Evolutionary conservation across 345 rosid species (phyloP).

Genomic region (Bruguiera parviflora): DNA sequence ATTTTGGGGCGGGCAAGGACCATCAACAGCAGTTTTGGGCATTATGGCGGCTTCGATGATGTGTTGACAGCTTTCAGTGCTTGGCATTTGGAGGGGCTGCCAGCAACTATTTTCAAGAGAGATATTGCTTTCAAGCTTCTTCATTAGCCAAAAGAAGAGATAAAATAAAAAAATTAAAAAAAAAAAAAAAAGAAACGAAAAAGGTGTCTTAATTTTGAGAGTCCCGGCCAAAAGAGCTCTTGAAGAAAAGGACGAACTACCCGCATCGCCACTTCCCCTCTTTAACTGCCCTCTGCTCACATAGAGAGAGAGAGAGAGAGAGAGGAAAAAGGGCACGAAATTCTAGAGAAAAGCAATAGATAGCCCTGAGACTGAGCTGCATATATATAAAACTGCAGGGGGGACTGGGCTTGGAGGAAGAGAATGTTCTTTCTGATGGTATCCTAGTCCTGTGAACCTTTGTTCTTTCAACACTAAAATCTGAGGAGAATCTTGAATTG

Average conservation of each 20-base stretch:
- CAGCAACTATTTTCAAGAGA: conserved; percentile 12
- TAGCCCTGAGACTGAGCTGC: background rate
- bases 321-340: background rate
- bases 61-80: conserved; percentile 34
- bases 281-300: conserved; percentile 25
- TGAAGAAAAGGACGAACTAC: conserved; percentile 32
- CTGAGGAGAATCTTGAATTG: conserved; percentile 4
- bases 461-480: background rate
- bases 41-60: conserved; percentile 19
- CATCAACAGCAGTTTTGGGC: conserved; percentile 17
- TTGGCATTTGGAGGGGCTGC: conserved; percentile 35
- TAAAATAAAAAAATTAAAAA: background rate
- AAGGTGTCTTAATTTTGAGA: background rate
- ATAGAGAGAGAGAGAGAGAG: background rate
- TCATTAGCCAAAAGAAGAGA: background rate
- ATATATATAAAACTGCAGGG: background rate
- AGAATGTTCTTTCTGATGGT: conserved; percentile 15
- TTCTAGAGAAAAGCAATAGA: background rate
- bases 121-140: background rate
- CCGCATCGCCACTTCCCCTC: conserved; percentile 24
- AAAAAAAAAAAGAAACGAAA: background rate
- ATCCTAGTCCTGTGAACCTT: background rate
- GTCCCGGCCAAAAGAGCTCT: background rate
- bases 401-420: background rate
- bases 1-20: background rate